These are phyloP conservation scores for Auxenochlorella pyrenoidosa DNA, from an alignment of 139 green algal genomes.

Conservation along the genomic window DNA sequence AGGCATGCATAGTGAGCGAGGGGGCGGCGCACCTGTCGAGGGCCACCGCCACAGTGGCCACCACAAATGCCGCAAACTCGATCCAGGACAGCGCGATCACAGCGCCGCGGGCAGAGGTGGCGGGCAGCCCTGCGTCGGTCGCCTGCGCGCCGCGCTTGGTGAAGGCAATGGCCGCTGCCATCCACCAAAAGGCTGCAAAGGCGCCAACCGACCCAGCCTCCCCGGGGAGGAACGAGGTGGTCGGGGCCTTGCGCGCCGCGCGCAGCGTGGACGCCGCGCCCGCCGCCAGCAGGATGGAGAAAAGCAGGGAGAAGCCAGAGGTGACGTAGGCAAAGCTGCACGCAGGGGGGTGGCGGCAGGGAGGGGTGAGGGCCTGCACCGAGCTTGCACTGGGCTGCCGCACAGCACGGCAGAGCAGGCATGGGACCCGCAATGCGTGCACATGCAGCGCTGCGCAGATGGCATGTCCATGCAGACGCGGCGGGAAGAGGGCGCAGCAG, in stretches of 20 bases:
- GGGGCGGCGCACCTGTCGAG: constrained; percentile 12
- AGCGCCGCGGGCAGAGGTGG: background rate
- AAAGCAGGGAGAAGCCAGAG: constrained; percentile 18
- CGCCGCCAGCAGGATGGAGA: background rate
- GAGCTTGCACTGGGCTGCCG: too few species aligned
- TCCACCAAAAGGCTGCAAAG: constrained; percentile 22
- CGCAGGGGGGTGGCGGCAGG: background rate
- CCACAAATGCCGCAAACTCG: background rate
- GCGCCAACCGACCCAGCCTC: background rate
- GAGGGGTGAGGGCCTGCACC: background rate
- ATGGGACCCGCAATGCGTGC: background rate
- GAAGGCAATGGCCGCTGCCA: background rate
- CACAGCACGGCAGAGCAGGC: background rate
- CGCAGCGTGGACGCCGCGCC: background rate
- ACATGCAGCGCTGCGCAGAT: too few species aligned
- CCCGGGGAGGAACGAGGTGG: background rate
- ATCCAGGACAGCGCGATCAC: constrained; percentile 14
- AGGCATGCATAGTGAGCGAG: too few species aligned
- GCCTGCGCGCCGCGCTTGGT: constrained; percentile 13
- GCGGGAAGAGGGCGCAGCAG: background rate
- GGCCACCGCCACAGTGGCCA: background rate
- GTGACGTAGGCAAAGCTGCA: constrained; percentile 19
- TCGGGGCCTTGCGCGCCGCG: background rate
- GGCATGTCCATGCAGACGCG: too few species aligned
- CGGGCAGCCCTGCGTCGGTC: background rate